Evolutionary conservation across 306 rosid species (phyloP), one percentile per base, ranked within the genome.

Genomic region (Albizia julibrissin): DNA sequence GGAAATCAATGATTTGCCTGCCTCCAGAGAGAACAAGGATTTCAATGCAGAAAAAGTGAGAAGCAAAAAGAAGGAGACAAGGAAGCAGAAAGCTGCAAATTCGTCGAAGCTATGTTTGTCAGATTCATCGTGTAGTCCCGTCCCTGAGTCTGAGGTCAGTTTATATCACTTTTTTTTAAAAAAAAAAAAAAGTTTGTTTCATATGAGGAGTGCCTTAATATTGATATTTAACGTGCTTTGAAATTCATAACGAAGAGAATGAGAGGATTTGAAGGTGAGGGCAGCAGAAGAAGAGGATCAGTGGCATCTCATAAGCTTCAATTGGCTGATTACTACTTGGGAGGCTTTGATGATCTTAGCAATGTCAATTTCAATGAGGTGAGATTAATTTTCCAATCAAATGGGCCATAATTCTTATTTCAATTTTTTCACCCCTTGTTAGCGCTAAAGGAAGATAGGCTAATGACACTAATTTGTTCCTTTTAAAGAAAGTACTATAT

Each of bases 71-170:
- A 66, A 68, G 16, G 39, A 43, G 34, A 70, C n/a, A 11, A 42
- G 74, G 80, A 66, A 72, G 50, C 84, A 86, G 43, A 76, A 49
- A 40, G 66, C 29, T 66, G 69, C 19, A 0, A 29, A 15, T n/a
- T 64, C 69, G 16, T 64, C 10, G 40, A 54, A 37, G 24, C 80
- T 83, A 37, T 70, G 69, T 54, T 46, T 82, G 71, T 84, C 91
- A 76, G 94, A 92, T 90, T 89, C 90, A 79, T 84, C 85, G 1
- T 82, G 65, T 65, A 64, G 74, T 83, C 77, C 90, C 37, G 33
- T 74, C 69, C 84, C 83, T 15, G 87, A 90, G 86, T 85, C 86
- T 22, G 87, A 90, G 88, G 97, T 91, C 26, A 75, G 78, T 52
- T 83, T 62, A 29, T 73, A 29, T 39, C 47, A 24, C 44, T 21